A percentile compares a stretch with the other conserved stretches of the same genome.
phyloP scores from a whole-genome alignment of 768 basidiomycete genomes.

The Tulasnella sp. region DNA sequence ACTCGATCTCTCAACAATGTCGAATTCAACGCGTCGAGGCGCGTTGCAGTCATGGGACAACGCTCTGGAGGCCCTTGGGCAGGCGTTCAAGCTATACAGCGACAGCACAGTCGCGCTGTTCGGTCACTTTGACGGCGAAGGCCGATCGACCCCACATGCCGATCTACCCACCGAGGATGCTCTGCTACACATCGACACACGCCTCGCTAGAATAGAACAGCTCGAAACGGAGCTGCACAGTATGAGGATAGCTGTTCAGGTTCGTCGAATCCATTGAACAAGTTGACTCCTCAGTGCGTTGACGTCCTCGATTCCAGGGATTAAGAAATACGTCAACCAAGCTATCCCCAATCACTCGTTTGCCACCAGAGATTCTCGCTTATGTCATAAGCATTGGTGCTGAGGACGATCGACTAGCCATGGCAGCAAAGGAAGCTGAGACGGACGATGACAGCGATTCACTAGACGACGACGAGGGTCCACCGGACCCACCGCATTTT shows the following conservation, averaged over 20 bases:
- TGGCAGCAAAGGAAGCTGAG: background rate
- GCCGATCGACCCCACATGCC: background rate
- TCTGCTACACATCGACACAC: background rate
- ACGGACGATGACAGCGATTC: background rate
- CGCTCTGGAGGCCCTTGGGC: background rate
- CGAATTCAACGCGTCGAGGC: background rate
- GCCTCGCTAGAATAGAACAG: background rate
- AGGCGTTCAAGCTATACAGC: background rate
- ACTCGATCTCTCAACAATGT: background rate
- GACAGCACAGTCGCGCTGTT: background rate
- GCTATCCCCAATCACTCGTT: background rate
- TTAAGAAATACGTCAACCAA: conserved; percentile 11
- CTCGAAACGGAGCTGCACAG: conserved; percentile 3
- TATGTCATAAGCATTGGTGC: conserved; percentile 7
- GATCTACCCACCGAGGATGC: conserved; percentile 15
- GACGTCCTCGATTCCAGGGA: background rate
- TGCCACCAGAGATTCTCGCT: conserved; percentile 13
- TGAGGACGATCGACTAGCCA: background rate
- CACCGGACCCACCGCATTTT: background rate
- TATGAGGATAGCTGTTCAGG: conserved; percentile 5
- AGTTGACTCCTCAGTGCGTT: background rate
- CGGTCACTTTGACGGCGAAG: background rate
- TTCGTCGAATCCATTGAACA: background rate
- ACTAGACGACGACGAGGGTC: background rate
- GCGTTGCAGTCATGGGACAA: background rate